Conservation (phyloP, 331 rosid genomes). For the Rosa hybrid region DNA sequence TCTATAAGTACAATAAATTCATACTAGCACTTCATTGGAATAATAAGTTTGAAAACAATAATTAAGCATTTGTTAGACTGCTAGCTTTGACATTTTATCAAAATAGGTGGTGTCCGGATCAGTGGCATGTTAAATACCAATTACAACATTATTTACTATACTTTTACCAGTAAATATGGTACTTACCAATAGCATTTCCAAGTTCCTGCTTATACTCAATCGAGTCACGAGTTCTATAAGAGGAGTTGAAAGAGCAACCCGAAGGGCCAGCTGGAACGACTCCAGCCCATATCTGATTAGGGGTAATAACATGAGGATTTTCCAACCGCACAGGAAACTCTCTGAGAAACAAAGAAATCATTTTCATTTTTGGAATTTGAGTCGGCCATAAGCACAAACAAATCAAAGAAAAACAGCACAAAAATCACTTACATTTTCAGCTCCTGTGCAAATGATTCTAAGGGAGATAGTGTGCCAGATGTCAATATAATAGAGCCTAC, state of each 20-base stretch:
- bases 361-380: slow-evolving; percentile 21
- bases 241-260: slow-evolving; percentile 84
- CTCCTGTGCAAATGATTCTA: slow-evolving; percentile 92
- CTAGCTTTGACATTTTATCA: slow-evolving; percentile 8
- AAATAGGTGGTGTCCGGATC: slow-evolving; percentile 17
- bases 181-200: slow-evolving; percentile 94
- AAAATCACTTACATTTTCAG: slow-evolving; percentile 64
- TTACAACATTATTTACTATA: neutral
- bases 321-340: slow-evolving; percentile 86
- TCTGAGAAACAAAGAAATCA: slow-evolving; percentile 54
- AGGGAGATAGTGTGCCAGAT: slow-evolving; percentile 91
- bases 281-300: slow-evolving; percentile 98
- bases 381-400: slow-evolving; percentile 24
- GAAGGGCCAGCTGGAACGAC: slow-evolving; percentile 91
- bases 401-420: slow-evolving; percentile 22
- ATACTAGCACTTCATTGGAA: slow-evolving; percentile 23
- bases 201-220: slow-evolving; percentile 84
- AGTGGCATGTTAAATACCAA: slow-evolving; percentile 16
- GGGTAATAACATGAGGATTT: slow-evolving; percentile 87
- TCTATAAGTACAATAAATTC: slow-evolving; percentile 15
- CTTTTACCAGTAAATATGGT: slow-evolving; percentile 20
- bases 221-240: slow-evolving; percentile 78
- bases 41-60: slow-evolving; percentile 19
- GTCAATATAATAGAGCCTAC: slow-evolving; percentile 93
- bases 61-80: neutral